A percentile compares a stretch with the other conserved stretches of the same genome.
These are phyloP conservation scores for Curvularia lunata DNA, from an alignment of 2,329 filamentous ascomycete genomes.

Conservation along the genomic window DNA sequence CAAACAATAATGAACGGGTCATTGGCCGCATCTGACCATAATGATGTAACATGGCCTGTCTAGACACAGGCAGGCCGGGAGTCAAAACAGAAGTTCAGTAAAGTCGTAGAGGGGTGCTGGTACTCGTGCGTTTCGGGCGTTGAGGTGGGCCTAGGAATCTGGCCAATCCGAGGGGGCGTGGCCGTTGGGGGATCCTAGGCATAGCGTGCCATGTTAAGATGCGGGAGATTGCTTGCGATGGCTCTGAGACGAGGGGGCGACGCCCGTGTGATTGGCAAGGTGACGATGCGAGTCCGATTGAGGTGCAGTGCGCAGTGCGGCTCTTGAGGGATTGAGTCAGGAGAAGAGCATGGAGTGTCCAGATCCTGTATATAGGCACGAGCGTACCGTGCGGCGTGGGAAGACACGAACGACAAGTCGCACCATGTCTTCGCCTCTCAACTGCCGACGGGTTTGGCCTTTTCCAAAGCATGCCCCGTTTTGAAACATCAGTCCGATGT, in stretches of 20 bases:
- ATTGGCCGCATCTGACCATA: slow-evolving; percentile 6
- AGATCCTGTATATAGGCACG: not conserved
- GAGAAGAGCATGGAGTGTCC: not conserved
- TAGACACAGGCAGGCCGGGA: slow-evolving; percentile 14
- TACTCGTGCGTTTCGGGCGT: slow-evolving; percentile 25
- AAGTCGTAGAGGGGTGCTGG: slow-evolving; percentile 18
- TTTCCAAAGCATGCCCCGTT: slow-evolving; percentile 6
- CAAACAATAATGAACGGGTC: slow-evolving; percentile 6
- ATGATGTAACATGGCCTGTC: slow-evolving; percentile 20
- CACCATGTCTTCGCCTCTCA: not conserved
- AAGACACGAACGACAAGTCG: not conserved
- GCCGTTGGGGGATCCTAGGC: slow-evolving; percentile 18
- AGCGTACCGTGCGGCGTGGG: not conserved
- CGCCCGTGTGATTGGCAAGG: not conserved
- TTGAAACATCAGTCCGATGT: slow-evolving; percentile 20
- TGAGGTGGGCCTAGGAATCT: slow-evolving; percentile 9
- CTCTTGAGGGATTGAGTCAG: not conserved
- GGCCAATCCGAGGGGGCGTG: slow-evolving; percentile 22
- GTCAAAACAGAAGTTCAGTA: slow-evolving; percentile 16
- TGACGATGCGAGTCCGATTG: slow-evolving; percentile 4
- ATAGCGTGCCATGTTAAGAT: slow-evolving; percentile 23
- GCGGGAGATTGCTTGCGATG: slow-evolving; percentile 23
- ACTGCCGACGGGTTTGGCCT: not conserved
- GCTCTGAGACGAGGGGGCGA: slow-evolving; percentile 6
- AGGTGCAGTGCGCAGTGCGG: slow-evolving; percentile 10